Evolutionary conservation across 1,139 yeast species (phyloP).

Genomic region (Kluyveromyces sp.): DNA sequence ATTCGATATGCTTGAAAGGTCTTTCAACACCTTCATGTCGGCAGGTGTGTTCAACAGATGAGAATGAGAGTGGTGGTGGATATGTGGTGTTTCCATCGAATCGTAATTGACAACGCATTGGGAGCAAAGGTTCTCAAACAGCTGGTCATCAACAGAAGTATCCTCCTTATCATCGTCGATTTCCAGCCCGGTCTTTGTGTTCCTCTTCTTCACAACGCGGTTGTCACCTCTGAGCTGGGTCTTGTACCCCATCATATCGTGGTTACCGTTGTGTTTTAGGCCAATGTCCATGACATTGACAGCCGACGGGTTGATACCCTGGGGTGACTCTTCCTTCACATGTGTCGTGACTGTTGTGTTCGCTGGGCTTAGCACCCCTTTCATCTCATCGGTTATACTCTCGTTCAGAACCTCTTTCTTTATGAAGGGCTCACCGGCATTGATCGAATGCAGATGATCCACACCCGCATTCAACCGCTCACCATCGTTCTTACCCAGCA

Average conservation of each 20-base stretch:
- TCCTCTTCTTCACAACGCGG: neutral
- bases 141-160: conserved; percentile 13
- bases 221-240: neutral
- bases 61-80: conserved; percentile 19
- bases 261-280: neutral
- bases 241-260: neutral
- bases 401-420: neutral
- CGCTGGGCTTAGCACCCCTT: neutral
- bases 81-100: conserved; percentile 9
- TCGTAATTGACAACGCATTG: conserved; percentile 18
- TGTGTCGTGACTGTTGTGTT: neutral
- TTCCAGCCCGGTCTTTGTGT: neutral
- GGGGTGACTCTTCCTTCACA: neutral
- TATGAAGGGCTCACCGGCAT: neutral
- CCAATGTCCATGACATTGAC: neutral
- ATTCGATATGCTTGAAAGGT: conserved; percentile 29
- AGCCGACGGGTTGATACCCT: neutral
- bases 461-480: neutral
- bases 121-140: conserved; percentile 23
- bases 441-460: neutral
- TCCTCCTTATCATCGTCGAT: conserved; percentile 3
- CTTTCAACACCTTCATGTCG: conserved; percentile 28
- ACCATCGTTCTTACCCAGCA: neutral
- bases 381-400: neutral
- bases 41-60: conserved; percentile 21